Evolutionary conservation across 208 protist genomes (phyloP), one percentile per base, ranked within the genome.

Genomic region (Leishmania arabica): DNA sequence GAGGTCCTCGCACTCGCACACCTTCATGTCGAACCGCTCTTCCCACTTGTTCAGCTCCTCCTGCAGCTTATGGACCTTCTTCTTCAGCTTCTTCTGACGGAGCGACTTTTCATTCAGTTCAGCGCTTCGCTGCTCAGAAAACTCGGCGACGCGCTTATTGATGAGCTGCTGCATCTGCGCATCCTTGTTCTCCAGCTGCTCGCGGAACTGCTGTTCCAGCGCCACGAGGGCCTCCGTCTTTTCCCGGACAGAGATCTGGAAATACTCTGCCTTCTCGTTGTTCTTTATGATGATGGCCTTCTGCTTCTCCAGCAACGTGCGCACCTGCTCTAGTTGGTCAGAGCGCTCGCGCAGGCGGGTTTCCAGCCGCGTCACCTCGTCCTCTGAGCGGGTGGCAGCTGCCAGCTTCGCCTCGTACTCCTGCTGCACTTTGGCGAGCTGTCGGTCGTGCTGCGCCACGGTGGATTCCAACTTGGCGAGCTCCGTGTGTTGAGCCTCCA

Each of bases 1-100:
- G 73, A 97, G 89, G 37, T 97, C 92, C 78, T 93, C 94, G 84
- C 91, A 96, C 86, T 97, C 94, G 82, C 86, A 92, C 45, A 97
- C 88, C 83, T 97, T 97, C 58, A 84, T 84, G 84, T 97, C 94
- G 84, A 90, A 97, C 68, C 90, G 86, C 58, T 83, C 85, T 75
- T 95, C 88, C 74, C 90, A 80, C 62, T 88, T 47, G 21, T 80
- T 82, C 42, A 93, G 53, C 69, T 89, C 83, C n/a, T 86, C 88
- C 62, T 93, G 80, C 65, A 97, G 54, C 80, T 95, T 95, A 78
- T 93, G 85, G 27, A 97, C 83, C 87, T 95, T 95, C 86, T 97
- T 95, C 87, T 95, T 94, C 40, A 93, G 68, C 79, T 95, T 95
- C 83, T 91, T 92, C n/a, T 85, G 58, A 53, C 90, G 88, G 65